Evolutionary conservation across 352 stramenopile genomes (phyloP).

Genomic region (Globisporangium cederbergense): DNA sequence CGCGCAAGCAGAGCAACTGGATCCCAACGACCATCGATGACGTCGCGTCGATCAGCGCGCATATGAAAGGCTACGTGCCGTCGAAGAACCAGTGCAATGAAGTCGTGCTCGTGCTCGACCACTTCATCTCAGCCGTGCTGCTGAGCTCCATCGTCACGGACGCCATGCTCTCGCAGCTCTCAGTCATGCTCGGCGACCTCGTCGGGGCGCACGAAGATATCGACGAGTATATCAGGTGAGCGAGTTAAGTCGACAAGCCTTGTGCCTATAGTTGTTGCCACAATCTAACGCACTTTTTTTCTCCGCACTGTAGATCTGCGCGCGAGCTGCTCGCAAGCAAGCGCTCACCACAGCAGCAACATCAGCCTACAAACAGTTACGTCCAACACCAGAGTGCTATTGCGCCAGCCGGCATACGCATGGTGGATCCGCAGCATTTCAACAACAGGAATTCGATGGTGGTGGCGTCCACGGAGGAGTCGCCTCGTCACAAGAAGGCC

Average conservation of each 20-base stretch:
- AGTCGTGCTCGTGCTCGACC: slow-evolving; percentile 59
- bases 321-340: slow-evolving; percentile 38
- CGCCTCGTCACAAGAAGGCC: slow-evolving; percentile 28
- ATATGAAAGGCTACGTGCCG: slow-evolving; percentile 29
- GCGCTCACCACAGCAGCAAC: slow-evolving; percentile 15
- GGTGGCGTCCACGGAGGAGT: slow-evolving; percentile 12
- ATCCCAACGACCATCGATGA: slow-evolving; percentile 60
- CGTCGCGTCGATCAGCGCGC: slow-evolving; percentile 33
- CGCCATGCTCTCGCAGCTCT: slow-evolving; percentile 33
- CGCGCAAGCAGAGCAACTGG: slow-evolving; percentile 61
- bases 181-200: slow-evolving; percentile 36
- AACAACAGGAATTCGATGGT: slow-evolving; percentile 13
- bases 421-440: slow-evolving; percentile 18
- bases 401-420: slow-evolving; percentile 11
- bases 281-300: not conserved
- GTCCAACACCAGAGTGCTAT: not conserved
- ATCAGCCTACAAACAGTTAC: not conserved
- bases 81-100: slow-evolving; percentile 51
- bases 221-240: slow-evolving; percentile 59
- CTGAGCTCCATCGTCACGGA: slow-evolving; percentile 38
- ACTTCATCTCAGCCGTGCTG: slow-evolving; percentile 68
- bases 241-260: not conserved
- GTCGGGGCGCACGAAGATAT: slow-evolving; percentile 39
- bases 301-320: slow-evolving; percentile 24
- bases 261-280: no score